These are phyloP conservation scores for Globisporangium parvum DNA, from an alignment of 352 stramenopile species.

Conservation along the genomic window DNA sequence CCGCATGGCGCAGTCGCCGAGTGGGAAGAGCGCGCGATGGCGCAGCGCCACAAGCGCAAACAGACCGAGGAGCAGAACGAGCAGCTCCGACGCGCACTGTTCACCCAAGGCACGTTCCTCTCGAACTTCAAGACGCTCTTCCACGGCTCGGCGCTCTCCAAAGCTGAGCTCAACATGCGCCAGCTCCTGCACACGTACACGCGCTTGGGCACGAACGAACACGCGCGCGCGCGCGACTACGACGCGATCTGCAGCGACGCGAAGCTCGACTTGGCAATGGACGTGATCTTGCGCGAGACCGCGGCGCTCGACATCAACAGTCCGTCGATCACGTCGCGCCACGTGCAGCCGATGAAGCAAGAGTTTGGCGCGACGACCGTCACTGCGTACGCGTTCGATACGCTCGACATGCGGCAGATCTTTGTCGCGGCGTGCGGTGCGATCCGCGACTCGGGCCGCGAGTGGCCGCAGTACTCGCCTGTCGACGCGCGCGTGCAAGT, in stretches of 20 bases:
- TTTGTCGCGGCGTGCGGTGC: conserved; percentile 37
- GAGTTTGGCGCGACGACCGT: conserved; percentile 42
- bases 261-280: conserved; percentile 44
- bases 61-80: conserved; percentile 37
- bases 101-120: conserved; percentile 42
- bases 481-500: conserved; percentile 23
- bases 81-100: conserved; percentile 38
- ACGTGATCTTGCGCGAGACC: conserved; percentile 48
- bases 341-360: conserved; percentile 18
- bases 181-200: conserved; percentile 54
- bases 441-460: conserved; percentile 31
- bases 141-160: conserved; percentile 17
- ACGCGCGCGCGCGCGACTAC: conserved; percentile 37
- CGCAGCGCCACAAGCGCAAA: conserved; percentile 24
- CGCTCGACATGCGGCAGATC: conserved; percentile 30
- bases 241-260: conserved; percentile 31
- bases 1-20: conserved; percentile 18
- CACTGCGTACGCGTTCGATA: conserved; percentile 44
- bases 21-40: conserved; percentile 27
- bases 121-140: conserved; percentile 31
- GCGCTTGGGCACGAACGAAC: conserved; percentile 27
- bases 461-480: conserved; percentile 39
- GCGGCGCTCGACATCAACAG: conserved; percentile 24
- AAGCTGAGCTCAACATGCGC: conserved; percentile 37
- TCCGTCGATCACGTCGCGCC: conserved; percentile 31